Evolutionary conservation across 768 basidiomycete species (phyloP).

Genomic region (Boletus coccyginus): DNA sequence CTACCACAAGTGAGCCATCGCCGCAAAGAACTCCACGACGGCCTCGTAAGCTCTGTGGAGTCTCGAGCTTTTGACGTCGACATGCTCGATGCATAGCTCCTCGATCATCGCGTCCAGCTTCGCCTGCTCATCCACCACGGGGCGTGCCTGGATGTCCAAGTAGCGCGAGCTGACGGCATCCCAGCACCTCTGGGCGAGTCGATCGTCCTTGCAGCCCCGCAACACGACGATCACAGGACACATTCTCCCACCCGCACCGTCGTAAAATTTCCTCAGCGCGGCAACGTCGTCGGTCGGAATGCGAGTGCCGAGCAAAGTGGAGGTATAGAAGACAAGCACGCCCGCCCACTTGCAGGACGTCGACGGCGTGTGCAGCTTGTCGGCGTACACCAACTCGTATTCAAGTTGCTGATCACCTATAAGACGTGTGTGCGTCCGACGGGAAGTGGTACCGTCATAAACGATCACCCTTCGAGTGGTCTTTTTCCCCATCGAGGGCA

Average conservation of each 20-base stretch:
- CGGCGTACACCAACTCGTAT: background rate
- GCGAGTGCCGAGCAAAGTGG: background rate
- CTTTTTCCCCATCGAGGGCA: background rate
- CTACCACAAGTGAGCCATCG: background rate
- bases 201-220: background rate
- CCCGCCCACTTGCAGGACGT: background rate
- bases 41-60: background rate
- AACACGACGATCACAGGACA: conserved; percentile 3
- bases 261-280: background rate
- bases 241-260: background rate
- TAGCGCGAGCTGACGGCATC: background rate
- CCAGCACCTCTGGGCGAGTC: background rate
- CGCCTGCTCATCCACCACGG: background rate
- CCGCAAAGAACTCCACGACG: background rate
- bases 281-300: background rate
- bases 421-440: background rate
- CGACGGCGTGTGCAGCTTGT: background rate
- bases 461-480: background rate
- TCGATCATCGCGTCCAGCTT: conserved; percentile 1
- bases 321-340: background rate
- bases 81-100: background rate
- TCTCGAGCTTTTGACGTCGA: background rate
- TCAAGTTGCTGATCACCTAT: background rate
- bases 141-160: background rate
- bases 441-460: background rate